These are phyloP conservation scores for Akanthomyces uredinophilus DNA, from an alignment of 2,329 filamentous ascomycete genomes.

Conservation along the genomic window DNA sequence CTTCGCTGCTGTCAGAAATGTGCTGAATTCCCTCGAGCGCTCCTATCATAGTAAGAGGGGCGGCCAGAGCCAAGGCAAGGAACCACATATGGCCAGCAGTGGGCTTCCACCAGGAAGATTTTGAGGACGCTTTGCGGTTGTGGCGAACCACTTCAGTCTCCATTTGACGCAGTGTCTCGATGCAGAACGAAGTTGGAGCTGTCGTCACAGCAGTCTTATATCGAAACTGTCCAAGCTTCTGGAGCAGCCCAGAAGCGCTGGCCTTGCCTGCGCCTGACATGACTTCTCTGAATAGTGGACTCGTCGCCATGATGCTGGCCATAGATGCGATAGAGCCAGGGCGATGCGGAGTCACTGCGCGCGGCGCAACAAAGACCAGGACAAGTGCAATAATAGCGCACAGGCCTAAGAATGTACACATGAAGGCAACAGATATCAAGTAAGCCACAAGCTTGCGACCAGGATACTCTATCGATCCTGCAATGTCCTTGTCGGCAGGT, in stretches of 20 bases:
- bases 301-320: slow-evolving; percentile 13
- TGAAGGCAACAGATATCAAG: slow-evolving; percentile 9
- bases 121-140: not conserved
- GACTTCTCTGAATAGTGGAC: slow-evolving; percentile 13
- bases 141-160: not conserved
- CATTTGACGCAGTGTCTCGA: not conserved
- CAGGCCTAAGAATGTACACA: slow-evolving; percentile 12
- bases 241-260: not conserved
- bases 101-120: slow-evolving; percentile 21
- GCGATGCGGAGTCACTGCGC: slow-evolving; percentile 8
- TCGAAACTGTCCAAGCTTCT: not conserved
- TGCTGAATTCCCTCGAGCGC: slow-evolving; percentile 22
- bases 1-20: slow-evolving; percentile 22
- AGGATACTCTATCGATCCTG: slow-evolving; percentile 8
- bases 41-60: slow-evolving; percentile 21
- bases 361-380: slow-evolving; percentile 13
- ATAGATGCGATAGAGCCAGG: slow-evolving; percentile 15
- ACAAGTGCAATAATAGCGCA: not conserved
- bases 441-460: slow-evolving; percentile 15
- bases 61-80: slow-evolving; percentile 20
- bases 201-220: not conserved
- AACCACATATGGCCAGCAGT: slow-evolving; percentile 21
- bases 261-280: not conserved
- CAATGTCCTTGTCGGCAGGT: not conserved
- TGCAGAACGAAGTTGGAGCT: not conserved